These are phyloP conservation scores for Amaranthus palmeri DNA, from an alignment of 148 eudicot genomes.

Conservation along the genomic window DNA sequence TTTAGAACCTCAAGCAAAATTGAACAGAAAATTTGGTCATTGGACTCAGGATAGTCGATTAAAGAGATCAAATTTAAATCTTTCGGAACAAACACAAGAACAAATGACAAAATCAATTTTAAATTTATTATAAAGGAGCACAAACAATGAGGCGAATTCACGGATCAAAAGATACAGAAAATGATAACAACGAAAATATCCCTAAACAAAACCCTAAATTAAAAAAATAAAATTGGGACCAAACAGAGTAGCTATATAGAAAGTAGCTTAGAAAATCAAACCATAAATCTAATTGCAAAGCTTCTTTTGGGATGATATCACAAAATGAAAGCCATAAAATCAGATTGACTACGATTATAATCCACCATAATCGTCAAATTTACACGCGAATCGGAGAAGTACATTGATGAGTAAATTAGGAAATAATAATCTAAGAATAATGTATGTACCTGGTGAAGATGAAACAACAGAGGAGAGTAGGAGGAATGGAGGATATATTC, in stretches of 20 bases:
- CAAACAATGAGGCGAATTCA: background rate
- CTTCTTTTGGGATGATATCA: background rate
- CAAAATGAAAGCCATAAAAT: background rate
- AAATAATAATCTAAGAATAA: background rate
- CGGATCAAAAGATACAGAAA: background rate
- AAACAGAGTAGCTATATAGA: background rate
- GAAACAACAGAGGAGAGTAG: too few relatives aligned
- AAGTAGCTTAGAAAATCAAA: background rate
- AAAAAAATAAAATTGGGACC: background rate
- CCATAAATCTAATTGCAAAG: background rate
- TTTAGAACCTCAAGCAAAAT: background rate
- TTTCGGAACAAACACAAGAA: too few relatives aligned
- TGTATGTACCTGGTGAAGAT: constrained; percentile 19
- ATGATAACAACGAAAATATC: too few relatives aligned
- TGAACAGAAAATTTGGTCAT: background rate
- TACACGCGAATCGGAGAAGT: background rate
- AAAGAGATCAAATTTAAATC: background rate
- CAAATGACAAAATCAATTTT: too few relatives aligned
- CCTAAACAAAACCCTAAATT: background rate
- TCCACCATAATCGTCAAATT: background rate
- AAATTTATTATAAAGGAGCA: background rate
- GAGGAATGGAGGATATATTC: too few relatives aligned
- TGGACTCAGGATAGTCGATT: background rate
- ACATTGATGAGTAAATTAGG: background rate
- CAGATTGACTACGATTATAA: too few relatives aligned